These are phyloP conservation scores for Diaporthe vexans DNA, from an alignment of 2,329 filamentous ascomycete species.

Conservation along the genomic window DNA sequence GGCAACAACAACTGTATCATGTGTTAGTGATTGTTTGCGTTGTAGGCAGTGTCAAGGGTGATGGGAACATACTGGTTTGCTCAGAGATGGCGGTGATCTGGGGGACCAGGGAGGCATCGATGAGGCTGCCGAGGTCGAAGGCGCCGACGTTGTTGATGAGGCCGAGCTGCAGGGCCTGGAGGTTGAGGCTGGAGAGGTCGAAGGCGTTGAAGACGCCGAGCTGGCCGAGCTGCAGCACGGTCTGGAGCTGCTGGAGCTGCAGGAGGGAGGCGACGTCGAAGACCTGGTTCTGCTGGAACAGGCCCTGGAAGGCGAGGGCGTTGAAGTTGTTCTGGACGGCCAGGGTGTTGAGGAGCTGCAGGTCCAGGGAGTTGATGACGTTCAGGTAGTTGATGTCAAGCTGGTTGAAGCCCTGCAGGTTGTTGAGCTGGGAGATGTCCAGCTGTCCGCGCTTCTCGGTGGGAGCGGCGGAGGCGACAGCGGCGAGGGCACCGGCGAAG, in stretches of 20 bases:
- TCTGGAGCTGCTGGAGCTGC: constrained; percentile 58
- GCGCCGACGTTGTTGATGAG: constrained; percentile 46
- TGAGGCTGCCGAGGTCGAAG: constrained; percentile 47
- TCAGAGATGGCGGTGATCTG: constrained; percentile 44
- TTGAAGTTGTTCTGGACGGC: constrained; percentile 62
- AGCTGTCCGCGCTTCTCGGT: constrained; percentile 54
- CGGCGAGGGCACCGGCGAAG: constrained; percentile 60
- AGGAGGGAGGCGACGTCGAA: constrained; percentile 58
- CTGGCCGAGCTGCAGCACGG: constrained; percentile 52
- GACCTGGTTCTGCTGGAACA: constrained; percentile 55
- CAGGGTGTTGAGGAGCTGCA: constrained; percentile 58
- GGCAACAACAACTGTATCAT: constrained; percentile 13
- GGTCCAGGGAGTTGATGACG: constrained; percentile 60
- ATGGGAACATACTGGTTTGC: constrained; percentile 36
- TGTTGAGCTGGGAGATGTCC: constrained; percentile 57
- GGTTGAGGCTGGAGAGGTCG: constrained; percentile 47
- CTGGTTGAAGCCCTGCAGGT: constrained; percentile 56
- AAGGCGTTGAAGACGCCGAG: constrained; percentile 49
- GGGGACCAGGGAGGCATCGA: constrained; percentile 44
- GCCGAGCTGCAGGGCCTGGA: constrained; percentile 48
- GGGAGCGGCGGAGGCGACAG: constrained; percentile 60
- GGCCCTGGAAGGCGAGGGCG: constrained; percentile 56
- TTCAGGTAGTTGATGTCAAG: constrained; percentile 62
- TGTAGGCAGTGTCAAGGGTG: neutral
- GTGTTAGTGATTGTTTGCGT: neutral